Evolutionary conservation across 2,329 filamentous ascomycete genomes (phyloP).

Genomic region (Daldinia sp.): DNA sequence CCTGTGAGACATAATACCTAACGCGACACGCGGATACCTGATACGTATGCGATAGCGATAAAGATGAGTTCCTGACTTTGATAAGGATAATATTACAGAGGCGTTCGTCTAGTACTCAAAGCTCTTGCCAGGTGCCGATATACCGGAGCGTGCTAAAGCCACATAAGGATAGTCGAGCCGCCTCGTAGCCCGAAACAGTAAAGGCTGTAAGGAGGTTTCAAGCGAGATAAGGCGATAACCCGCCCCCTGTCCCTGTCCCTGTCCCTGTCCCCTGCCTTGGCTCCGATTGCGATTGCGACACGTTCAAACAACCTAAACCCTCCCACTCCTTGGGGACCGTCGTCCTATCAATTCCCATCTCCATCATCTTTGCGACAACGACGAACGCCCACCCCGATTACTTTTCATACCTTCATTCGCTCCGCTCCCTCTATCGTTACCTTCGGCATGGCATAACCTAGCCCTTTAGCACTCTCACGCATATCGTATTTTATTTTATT

Average conservation of each 20-base stretch:
- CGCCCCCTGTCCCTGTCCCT: background rate
- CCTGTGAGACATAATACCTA: too few relatives aligned
- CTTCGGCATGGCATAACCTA: slow-evolving; percentile 27
- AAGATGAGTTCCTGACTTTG: background rate
- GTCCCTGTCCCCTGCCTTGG: background rate
- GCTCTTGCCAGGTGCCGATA: slow-evolving; percentile 13
- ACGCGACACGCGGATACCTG: too few relatives aligned
- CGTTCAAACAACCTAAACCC: slow-evolving; percentile 3
- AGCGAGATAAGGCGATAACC: slow-evolving; percentile 32
- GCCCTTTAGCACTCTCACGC: slow-evolving; percentile 8
- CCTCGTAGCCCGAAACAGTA: slow-evolving; percentile 19
- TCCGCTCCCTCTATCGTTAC: slow-evolving; percentile 5
- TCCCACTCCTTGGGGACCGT: slow-evolving; percentile 5
- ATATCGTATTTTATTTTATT: too few relatives aligned
- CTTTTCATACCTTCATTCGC: slow-evolving; percentile 22
- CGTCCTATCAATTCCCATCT: background rate
- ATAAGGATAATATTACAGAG: background rate
- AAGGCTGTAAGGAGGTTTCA: slow-evolving; percentile 10
- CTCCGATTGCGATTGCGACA: slow-evolving; percentile 14
- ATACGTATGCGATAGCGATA: too few relatives aligned
- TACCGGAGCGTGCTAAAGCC: slow-evolving; percentile 19
- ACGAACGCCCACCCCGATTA: slow-evolving; percentile 26
- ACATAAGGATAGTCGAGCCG: slow-evolving; percentile 21
- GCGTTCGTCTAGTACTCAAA: background rate
- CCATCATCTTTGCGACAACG: background rate